Evolutionary conservation across 2,329 filamentous ascomycete species (phyloP).

Genomic region (Colletotrichum falcatum): DNA sequence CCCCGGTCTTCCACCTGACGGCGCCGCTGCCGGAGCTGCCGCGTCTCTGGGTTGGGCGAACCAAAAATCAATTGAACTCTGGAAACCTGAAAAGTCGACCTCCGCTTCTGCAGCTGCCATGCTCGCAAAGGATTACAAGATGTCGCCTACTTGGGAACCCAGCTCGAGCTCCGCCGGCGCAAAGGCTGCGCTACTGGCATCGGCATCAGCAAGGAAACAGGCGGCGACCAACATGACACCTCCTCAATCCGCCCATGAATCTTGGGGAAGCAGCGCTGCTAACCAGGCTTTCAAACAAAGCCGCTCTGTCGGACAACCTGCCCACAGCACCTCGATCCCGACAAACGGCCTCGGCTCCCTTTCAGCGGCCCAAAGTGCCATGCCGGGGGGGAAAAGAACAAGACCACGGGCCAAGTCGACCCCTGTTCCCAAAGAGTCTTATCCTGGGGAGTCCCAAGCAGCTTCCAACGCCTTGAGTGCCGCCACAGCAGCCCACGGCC

Average conservation of each 20-base stretch:
- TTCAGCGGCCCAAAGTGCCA: constrained; percentile 81
- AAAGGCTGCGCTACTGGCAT: constrained; percentile 79
- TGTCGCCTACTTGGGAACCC: constrained; percentile 69
- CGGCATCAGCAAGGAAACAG: constrained; percentile 50
- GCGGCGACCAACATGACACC: constrained; percentile 52
- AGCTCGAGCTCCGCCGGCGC: constrained; percentile 74
- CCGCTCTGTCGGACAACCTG: constrained; percentile 49
- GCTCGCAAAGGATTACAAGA: constrained; percentile 57
- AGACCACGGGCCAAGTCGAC: constrained; percentile 75
- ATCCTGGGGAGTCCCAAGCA: constrained; percentile 71
- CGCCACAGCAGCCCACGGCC: constrained; percentile 74
- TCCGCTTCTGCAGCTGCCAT: constrained; percentile 59
- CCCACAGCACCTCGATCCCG: constrained; percentile 46
- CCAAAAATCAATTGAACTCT: constrained; percentile 72
- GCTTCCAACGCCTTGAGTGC: constrained; percentile 78
- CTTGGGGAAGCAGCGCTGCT: constrained; percentile 76
- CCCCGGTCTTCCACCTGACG: constrained; percentile 66
- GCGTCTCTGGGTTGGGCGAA: constrained; percentile 80
- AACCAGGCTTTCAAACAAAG: constrained; percentile 71
- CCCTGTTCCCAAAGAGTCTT: constrained; percentile 61
- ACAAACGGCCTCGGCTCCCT: constrained; percentile 66
- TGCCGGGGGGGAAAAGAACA: constrained; percentile 60
- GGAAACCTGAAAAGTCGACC: constrained; percentile 71
- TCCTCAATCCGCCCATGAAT: constrained; percentile 56
- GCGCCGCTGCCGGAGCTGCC: constrained; percentile 77